Base-by-base conservation (phyloP, 176 grass and related monocot species). In the Miscanthus lutarioriparius region DNA sequence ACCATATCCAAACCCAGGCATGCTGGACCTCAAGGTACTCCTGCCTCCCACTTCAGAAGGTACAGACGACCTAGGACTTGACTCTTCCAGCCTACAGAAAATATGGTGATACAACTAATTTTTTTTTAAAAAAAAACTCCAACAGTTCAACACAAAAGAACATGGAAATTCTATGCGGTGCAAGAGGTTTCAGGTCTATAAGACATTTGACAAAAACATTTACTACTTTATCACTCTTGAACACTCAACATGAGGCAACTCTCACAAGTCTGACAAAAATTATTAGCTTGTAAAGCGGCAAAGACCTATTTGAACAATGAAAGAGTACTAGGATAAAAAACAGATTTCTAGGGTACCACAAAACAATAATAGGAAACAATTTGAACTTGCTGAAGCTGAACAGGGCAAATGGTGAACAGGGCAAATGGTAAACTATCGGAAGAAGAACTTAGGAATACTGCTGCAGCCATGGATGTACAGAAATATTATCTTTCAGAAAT, bases 31-130 rank as follows among this genome's bases (percentile, higher is more conserved):
- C 66, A 70, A 33, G 67, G 25, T 86, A 47, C 45, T 87, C 43
- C 79, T 59, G 47, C 23, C 85, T 74, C 71, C 85, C 45, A 82
- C 8, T 77, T 97, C 92, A 86, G 92, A 94, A 44, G 87, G 45
- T 82, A 83, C 76, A 72, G 91, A 90, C 27, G 89, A 90, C 33
- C 86, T 88, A 83, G 96, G 96, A 59, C 93, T 98, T 49, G 91
- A 86, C 68, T 94, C 89, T 2, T 94, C 93, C 83, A 98, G 37
- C 89, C 96, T 98, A 87, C 28, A 83, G n/a, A 83, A 71, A 85
- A 41, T 28, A 49, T 73, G 13, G 14, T 53, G 43, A 86, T 41
- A 72, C 0, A 7, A 67, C 43, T 75, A 1, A 71, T 59, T 32
- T 32, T 32, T 32, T 32, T 32, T 32, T 2, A 79, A 64, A 77